These are phyloP conservation scores for Stephanodiscus minutulus DNA, from an alignment of 108 stramenopile species.

Conservation along the genomic window DNA sequence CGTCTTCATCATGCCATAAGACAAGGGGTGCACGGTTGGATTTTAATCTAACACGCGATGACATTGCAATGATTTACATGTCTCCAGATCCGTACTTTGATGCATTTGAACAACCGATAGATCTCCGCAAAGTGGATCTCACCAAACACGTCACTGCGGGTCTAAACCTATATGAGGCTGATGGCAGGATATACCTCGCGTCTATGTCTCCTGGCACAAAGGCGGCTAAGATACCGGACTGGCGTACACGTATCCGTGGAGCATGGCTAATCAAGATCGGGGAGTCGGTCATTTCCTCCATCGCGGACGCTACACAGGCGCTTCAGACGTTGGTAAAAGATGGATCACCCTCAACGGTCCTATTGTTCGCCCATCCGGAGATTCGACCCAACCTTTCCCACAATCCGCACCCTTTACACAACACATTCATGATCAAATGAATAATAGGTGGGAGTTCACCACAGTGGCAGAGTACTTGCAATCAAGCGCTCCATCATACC, in stretches of 20 bases:
- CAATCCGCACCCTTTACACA: background rate
- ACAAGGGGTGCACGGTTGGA: no score
- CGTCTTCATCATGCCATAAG: no score
- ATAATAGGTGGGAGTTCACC: no score
- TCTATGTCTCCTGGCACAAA: background rate
- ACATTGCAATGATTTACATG: no score
- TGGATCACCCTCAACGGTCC: no score
- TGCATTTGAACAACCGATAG: no score
- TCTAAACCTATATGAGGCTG: no score
- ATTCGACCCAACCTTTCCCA: background rate
- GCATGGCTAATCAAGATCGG: background rate
- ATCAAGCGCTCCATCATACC: background rate
- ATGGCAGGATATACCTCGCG: background rate
- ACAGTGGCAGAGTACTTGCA: background rate
- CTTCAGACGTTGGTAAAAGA: background rate
- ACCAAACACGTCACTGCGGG: no score
- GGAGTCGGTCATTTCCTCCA: background rate
- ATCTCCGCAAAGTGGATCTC: no score
- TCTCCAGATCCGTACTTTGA: no score
- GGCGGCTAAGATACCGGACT: background rate
- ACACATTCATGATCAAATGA: no score
- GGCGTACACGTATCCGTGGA: background rate
- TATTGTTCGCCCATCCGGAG: background rate
- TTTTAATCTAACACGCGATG: no score
- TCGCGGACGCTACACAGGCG: background rate